These are phyloP conservation scores for Blakeslea trispora DNA, from an alignment of 371 early-diverging fungal species.

Conservation along the genomic window DNA sequence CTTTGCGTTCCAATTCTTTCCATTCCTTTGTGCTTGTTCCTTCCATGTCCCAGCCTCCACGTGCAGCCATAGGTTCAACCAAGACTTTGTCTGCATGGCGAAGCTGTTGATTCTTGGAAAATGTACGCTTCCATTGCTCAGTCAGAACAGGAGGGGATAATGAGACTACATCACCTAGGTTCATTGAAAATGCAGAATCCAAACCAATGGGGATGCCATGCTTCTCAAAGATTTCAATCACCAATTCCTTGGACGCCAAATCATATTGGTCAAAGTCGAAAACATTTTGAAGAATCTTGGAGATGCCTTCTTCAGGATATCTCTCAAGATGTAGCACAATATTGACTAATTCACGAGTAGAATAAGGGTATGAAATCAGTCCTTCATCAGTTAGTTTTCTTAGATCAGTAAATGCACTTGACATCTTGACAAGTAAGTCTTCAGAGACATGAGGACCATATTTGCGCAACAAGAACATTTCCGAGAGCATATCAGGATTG, in stretches of 20 bases:
- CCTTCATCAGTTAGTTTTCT: constrained; percentile 79
- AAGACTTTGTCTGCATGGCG: constrained; percentile 13
- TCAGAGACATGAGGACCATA: constrained; percentile 76
- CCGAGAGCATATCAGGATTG: constrained; percentile 78
- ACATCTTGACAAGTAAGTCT: constrained; percentile 65
- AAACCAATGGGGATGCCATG: constrained; percentile 79
- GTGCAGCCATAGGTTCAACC: constrained; percentile 42
- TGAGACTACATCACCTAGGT: constrained; percentile 57
- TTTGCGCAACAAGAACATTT: constrained; percentile 71
- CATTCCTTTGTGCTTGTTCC: constrained; percentile 55
- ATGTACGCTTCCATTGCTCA: constrained; percentile 63
- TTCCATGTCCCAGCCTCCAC: constrained; percentile 67
- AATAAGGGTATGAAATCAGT: constrained; percentile 83
- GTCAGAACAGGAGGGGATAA: constrained; percentile 58
- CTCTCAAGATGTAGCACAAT: constrained; percentile 76
- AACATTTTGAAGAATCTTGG: constrained; percentile 76
- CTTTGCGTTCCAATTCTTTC: constrained; percentile 67
- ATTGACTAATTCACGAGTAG: constrained; percentile 82
- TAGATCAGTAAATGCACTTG: constrained; percentile 75
- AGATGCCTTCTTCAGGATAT: constrained; percentile 75
- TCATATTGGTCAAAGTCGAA: constrained; percentile 87
- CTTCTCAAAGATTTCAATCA: constrained; percentile 76
- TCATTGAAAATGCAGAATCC: constrained; percentile 71
- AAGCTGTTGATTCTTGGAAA: constrained; percentile 11
- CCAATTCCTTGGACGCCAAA: constrained; percentile 61